A percentile compares a stretch with the other conserved stretches of the same genome.
These are phyloP conservation scores for Magnaporthiopsis poae DNA, from an alignment of 2,329 filamentous ascomycete genomes.

Conservation along the genomic window DNA sequence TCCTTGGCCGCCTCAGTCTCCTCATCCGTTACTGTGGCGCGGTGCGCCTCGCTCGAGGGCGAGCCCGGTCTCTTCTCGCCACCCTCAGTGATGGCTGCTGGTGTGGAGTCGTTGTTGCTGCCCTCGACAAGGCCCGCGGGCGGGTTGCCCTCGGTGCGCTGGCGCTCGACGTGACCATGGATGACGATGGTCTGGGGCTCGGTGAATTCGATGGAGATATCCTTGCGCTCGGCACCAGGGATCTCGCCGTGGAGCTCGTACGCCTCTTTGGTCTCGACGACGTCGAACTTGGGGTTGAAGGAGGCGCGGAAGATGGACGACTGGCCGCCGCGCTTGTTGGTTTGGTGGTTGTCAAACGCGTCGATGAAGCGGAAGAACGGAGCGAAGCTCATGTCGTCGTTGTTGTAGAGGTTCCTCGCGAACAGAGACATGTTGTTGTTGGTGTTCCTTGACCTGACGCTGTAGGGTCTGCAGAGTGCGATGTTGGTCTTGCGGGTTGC, in stretches of 20 bases:
- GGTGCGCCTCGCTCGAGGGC: slow-evolving; percentile 31
- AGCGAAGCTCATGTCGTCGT: slow-evolving; percentile 16
- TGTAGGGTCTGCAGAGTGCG: neutral
- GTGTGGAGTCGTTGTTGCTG: slow-evolving; percentile 20
- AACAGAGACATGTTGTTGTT: slow-evolving; percentile 53
- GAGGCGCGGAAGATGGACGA: slow-evolving; percentile 29
- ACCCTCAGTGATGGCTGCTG: slow-evolving; percentile 32
- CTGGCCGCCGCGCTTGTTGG: slow-evolving; percentile 15
- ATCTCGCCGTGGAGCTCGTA: slow-evolving; percentile 77
- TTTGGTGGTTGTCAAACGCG: slow-evolving; percentile 48
- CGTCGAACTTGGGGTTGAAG: slow-evolving; percentile 70
- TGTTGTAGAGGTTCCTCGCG: slow-evolving; percentile 33
- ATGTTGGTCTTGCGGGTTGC: neutral
- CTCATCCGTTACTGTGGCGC: slow-evolving; percentile 60
- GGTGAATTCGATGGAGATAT: slow-evolving; percentile 69
- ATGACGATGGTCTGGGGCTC: slow-evolving; percentile 65
- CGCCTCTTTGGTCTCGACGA: slow-evolving; percentile 56
- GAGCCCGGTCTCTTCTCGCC: slow-evolving; percentile 16
- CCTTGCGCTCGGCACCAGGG: slow-evolving; percentile 62
- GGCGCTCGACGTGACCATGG: slow-evolving; percentile 58
- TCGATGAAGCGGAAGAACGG: slow-evolving; percentile 54
- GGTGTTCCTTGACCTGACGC: slow-evolving; percentile 7
- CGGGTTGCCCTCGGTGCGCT: slow-evolving; percentile 45
- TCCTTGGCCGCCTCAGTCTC: slow-evolving; percentile 20
- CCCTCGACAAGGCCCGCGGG: slow-evolving; percentile 40